Conservation (phyloP, 495 filamentous ascomycete species). For the Trichoderma virens region DNA sequence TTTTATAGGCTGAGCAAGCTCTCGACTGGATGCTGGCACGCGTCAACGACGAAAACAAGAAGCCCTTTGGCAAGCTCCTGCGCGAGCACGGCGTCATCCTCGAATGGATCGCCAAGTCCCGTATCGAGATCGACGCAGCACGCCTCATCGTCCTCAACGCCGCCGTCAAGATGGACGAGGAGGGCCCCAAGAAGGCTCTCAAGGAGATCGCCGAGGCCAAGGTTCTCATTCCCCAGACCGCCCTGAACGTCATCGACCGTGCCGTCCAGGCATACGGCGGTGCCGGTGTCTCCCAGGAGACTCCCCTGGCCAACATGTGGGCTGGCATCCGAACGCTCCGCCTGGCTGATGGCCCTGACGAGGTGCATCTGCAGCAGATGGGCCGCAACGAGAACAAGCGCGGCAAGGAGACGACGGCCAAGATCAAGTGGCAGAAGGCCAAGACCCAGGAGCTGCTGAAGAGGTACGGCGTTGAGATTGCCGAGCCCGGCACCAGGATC, state of each 20-base stretch:
- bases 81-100: conserved; percentile 83
- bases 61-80: conserved; percentile 73
- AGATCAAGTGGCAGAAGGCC: conserved; percentile 55
- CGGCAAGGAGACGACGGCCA: conserved; percentile 52
- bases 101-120: conserved; percentile 85
- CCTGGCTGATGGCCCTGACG: conserved; percentile 86
- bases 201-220: conserved; percentile 85
- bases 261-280: conserved; percentile 82
- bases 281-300: conserved; percentile 83
- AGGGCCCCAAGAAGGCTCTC: conserved; percentile 69
- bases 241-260: conserved; percentile 74
- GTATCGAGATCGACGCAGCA: conserved; percentile 84
- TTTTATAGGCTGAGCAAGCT: conserved; percentile 59
- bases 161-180: conserved; percentile 79
- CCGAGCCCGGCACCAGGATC: conserved; percentile 43
- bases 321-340: conserved; percentile 72
- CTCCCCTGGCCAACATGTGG: conserved; percentile 83
- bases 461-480: conserved; percentile 46
- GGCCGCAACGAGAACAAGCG: conserved; percentile 75
- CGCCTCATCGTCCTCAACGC: conserved; percentile 83
- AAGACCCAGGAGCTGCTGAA: conserved; percentile 59
- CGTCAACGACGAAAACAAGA: conserved; percentile 81
- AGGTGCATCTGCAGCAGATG: conserved; percentile 89
- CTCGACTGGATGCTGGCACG: conserved; percentile 84
- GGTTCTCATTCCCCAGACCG: conserved; percentile 70